Conservation (phyloP, 768 basidiomycete genomes). For the Phallus indusiatus region DNA sequence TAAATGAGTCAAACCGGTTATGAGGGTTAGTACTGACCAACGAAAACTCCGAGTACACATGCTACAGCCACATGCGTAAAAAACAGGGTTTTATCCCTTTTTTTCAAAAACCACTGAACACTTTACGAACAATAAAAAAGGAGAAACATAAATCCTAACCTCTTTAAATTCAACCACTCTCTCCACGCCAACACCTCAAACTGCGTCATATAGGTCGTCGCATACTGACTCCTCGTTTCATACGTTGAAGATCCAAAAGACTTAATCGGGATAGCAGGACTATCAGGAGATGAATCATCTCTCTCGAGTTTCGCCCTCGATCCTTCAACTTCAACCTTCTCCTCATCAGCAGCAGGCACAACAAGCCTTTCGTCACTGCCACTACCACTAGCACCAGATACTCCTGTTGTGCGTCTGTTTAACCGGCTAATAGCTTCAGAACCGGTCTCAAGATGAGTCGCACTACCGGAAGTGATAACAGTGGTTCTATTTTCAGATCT, state of each 20-base stretch:
- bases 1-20: not conserved
- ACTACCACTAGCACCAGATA: slow-evolving; percentile 7
- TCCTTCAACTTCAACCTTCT: no score
- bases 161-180: slow-evolving; percentile 75
- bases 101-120: slow-evolving; percentile 17
- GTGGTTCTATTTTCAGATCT: slow-evolving; percentile 17
- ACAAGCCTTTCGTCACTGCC: slow-evolving; percentile 9
- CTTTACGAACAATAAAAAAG: not conserved
- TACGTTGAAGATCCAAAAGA: not conserved
- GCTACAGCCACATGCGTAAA: slow-evolving; percentile 68
- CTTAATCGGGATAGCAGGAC: not conserved
- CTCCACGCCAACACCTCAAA: slow-evolving; percentile 71
- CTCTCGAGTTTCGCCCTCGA: slow-evolving; percentile 1
- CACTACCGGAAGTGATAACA: not conserved
- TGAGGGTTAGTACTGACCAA: slow-evolving; percentile 39
- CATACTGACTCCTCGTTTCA: slow-evolving; percentile 31
- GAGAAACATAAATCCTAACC: slow-evolving; percentile 31
- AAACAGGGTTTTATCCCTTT: slow-evolving; percentile 77
- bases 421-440: not conserved
- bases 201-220: slow-evolving; percentile 83
- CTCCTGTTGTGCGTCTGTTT: slow-evolving; percentile 6
- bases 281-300: not conserved
- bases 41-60: slow-evolving; percentile 73
- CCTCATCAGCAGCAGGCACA: slow-evolving; percentile 6
- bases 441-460: not conserved